These are phyloP conservation scores for Conticribra guillardii DNA, from an alignment of 108 stramenopile species.

Conservation along the genomic window DNA sequence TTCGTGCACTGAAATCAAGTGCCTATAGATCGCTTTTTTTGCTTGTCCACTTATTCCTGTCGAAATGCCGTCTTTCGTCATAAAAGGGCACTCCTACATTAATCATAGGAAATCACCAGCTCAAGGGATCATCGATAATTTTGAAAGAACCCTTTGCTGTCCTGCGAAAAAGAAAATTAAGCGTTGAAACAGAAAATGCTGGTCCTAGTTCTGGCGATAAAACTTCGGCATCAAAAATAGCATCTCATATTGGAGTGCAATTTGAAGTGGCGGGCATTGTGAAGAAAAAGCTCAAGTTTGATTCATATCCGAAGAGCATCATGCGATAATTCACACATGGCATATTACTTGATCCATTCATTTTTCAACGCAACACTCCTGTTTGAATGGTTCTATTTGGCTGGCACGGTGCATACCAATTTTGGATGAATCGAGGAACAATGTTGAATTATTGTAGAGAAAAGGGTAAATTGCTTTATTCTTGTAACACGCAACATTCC, in stretches of 20 bases:
- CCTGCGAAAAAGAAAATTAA: conserved; percentile 54
- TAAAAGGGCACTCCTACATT: conserved; percentile 62
- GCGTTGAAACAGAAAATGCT: conserved; percentile 6
- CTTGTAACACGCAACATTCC: too few species aligned
- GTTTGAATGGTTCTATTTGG: conserved; percentile 2
- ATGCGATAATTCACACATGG: conserved; percentile 49
- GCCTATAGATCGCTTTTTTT: too few species aligned
- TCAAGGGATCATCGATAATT: conserved; percentile 60
- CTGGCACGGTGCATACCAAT: too few species aligned
- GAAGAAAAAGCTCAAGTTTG: conserved; percentile 69
- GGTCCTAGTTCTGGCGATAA: background rate
- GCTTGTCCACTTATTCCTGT: too few species aligned
- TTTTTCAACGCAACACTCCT: background rate
- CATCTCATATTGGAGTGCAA: conserved; percentile 27
- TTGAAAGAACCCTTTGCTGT: conserved; percentile 77
- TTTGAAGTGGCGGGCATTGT: conserved; percentile 71
- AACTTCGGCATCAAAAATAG: too few species aligned
- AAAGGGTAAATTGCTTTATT: too few species aligned
- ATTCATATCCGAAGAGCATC: conserved; percentile 79
- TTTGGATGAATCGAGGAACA: too few species aligned
- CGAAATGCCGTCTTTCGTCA: too few species aligned
- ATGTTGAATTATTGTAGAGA: too few species aligned
- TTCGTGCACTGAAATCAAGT: too few species aligned
- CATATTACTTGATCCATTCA: background rate
- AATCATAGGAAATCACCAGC: conserved; percentile 70